Conservation (phyloP, 2,329 filamentous ascomycete genomes). For the Sporothrix sp. region DNA sequence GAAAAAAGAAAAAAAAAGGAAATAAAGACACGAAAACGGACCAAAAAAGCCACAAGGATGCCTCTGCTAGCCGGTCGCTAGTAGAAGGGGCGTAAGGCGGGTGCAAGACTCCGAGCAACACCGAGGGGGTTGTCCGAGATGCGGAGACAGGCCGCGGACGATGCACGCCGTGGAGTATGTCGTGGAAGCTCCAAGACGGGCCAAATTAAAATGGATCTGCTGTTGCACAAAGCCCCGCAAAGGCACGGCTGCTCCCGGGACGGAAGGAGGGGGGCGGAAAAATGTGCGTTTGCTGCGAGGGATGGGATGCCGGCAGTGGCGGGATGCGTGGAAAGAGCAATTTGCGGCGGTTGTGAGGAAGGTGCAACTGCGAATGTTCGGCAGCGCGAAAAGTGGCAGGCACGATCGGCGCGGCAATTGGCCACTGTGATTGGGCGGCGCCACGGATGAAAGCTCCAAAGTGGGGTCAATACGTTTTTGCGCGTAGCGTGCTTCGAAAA, state of each 20-base stretch:
- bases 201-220: too few species aligned
- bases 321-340: neutral
- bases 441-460: neutral
- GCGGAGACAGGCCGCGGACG: neutral
- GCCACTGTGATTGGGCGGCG: slow-evolving; percentile 11
- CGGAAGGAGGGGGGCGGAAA: neutral
- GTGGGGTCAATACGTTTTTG: neutral
- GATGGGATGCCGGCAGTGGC: neutral
- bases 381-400: neutral
- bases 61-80: neutral
- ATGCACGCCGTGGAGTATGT: too few species aligned
- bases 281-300: neutral
- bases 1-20: neutral
- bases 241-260: slow-evolving; percentile 2
- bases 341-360: too few species aligned
- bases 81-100: neutral
- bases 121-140: slow-evolving; percentile 15
- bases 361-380: neutral
- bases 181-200: too few species aligned
- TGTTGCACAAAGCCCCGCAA: too few species aligned
- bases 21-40: neutral
- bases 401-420: slow-evolving; percentile 8
- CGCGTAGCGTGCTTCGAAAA: neutral
- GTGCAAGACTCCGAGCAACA: slow-evolving; percentile 3
- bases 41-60: neutral